Conservation (phyloP, 768 basidiomycete species). For the Dentipellis sp. region DNA sequence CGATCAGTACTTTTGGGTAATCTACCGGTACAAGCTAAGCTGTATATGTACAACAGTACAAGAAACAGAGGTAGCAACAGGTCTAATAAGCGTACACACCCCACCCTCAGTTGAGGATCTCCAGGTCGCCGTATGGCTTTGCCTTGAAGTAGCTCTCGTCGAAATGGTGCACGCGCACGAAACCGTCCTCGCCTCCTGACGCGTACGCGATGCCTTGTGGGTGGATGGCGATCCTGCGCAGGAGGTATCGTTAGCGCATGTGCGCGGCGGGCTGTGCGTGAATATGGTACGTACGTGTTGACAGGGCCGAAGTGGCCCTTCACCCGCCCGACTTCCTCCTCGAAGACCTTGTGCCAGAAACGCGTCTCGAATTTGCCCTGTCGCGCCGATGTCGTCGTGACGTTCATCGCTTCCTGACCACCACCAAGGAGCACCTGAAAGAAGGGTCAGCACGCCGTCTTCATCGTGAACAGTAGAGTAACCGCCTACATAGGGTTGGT, state of each 20-base stretch:
- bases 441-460: not conserved
- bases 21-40: not conserved
- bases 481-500: conserved; percentile 67
- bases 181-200: conserved; percentile 95
- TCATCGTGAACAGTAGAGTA: not conserved
- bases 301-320: conserved; percentile 97
- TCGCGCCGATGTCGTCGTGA: conserved; percentile 87
- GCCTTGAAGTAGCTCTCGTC: conserved; percentile 92
- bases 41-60: not conserved
- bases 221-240: conserved; percentile 78
- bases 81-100: not conserved
- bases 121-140: conserved; percentile 86
- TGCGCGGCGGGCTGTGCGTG: not conserved
- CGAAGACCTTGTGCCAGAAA: conserved; percentile 96
- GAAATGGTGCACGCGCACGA: conserved; percentile 84
- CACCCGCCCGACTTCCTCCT: conserved; percentile 94
- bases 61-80: not conserved
- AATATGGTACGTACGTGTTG: conserved; percentile 66
- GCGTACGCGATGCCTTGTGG: conserved; percentile 84
- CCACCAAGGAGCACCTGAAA: conserved; percentile 81
- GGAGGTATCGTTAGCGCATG: not conserved
- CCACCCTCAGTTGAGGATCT: conserved; percentile 46
- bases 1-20: not conserved
- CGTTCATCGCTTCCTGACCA: conserved; percentile 96
- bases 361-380: conserved; percentile 98